A percentile compares a stretch with the other conserved stretches of the same genome.
Evolutionary conservation across 164 flowering plant species (phyloP).

Genomic region (Annona squamosa): DNA sequence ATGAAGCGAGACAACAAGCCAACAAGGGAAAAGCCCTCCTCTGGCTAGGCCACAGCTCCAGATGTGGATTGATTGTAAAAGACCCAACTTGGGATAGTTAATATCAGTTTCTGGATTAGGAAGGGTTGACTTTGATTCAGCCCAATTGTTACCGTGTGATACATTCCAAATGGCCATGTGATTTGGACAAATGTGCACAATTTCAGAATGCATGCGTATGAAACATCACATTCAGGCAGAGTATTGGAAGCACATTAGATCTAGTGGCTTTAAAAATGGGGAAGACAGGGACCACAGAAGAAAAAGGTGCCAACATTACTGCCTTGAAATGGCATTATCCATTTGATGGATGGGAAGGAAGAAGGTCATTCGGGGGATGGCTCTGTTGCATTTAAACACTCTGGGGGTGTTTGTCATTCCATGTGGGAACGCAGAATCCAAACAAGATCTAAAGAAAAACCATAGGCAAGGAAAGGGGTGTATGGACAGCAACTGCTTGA

Average conservation of each 20-base stretch:
- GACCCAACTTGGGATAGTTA: neutral
- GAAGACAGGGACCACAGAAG: neutral
- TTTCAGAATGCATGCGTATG: neutral
- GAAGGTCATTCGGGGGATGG: neutral
- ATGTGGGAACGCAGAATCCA: conserved; percentile 16
- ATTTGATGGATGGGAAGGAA: neutral
- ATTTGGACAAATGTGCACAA: neutral
- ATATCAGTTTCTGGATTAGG: neutral
- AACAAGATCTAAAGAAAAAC: conserved; percentile 8
- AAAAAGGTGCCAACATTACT: neutral
- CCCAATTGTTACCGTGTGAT: neutral
- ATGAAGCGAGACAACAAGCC: no score
- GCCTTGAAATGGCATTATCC: neutral
- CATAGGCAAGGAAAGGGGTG: conserved; percentile 9
- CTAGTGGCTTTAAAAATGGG: neutral
- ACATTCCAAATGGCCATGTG: neutral
- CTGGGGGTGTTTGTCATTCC: neutral
- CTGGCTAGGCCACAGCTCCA: neutral
- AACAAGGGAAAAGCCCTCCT: no score
- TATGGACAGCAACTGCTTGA: conserved; percentile 14
- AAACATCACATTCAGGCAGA: neutral
- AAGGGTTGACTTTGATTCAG: neutral
- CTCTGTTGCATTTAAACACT: conserved; percentile 1
- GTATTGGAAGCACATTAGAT: neutral
- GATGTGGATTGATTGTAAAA: neutral